phyloP scores from a whole-genome alignment of 2,329 filamentous ascomycete genomes.

The Fusarium sp. region DNA sequence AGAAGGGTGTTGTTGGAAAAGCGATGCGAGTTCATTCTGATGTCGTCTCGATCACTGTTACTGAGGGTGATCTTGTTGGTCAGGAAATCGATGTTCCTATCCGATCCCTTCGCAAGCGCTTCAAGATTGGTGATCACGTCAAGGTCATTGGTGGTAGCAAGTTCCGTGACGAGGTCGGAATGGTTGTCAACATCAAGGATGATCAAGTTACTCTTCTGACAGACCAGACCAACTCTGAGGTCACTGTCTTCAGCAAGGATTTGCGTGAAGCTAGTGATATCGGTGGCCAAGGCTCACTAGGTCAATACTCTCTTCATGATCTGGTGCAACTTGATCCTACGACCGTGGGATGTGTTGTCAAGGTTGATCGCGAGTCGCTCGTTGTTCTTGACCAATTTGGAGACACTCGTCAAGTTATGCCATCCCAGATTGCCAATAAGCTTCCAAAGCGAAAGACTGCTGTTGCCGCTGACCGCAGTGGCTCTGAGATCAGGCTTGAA shows the following conservation, averaged over 20 bases:
- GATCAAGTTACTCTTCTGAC: slow-evolving; percentile 93
- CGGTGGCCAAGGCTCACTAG: slow-evolving; percentile 82
- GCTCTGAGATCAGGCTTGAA: slow-evolving; percentile 89
- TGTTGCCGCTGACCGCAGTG: slow-evolving; percentile 91
- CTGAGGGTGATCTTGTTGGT: slow-evolving; percentile 80
- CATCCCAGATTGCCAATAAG: slow-evolving; percentile 91
- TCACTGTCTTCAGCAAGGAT: slow-evolving; percentile 98
- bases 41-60: slow-evolving; percentile 88
- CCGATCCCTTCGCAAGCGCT: slow-evolving; percentile 90
- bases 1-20: slow-evolving; percentile 87
- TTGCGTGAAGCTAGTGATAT: slow-evolving; percentile 91
- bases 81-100: slow-evolving; percentile 92
- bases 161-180: slow-evolving; percentile 93
- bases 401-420: slow-evolving; percentile 80
- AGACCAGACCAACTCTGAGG: slow-evolving; percentile 90
- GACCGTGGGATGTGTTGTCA: slow-evolving; percentile 92
- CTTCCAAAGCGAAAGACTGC: slow-evolving; percentile 82
- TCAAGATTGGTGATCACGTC: slow-evolving; percentile 93
- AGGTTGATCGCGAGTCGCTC: slow-evolving; percentile 92
- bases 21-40: slow-evolving; percentile 88
- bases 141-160: slow-evolving; percentile 97
- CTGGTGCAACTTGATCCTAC: slow-evolving; percentile 92
- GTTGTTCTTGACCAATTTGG: slow-evolving; percentile 91
- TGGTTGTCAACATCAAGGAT: slow-evolving; percentile 92
- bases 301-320: slow-evolving; percentile 91